Conservation (phyloP, 1,284 basidiomycete species). For the Mycena citricolor region DNA sequence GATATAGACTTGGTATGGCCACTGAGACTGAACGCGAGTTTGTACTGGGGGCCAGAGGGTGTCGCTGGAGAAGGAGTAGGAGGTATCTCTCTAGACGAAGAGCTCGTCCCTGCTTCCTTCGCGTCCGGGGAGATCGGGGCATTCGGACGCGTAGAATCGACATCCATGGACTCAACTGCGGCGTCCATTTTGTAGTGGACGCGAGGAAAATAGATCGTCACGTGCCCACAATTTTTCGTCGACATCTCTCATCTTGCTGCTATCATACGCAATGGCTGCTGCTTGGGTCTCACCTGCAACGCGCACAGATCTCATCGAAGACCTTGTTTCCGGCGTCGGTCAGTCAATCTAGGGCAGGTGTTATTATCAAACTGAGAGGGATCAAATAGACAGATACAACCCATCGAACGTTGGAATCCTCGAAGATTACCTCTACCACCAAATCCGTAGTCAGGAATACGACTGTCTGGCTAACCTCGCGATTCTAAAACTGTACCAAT, state of each 20-base stretch:
- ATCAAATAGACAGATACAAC: slow-evolving; percentile 84
- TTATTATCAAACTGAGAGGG: slow-evolving; percentile 2
- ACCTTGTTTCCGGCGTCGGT: slow-evolving; percentile 91
- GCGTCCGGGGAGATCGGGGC: slow-evolving; percentile 2
- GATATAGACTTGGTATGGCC: slow-evolving; percentile 76
- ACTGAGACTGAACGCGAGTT: slow-evolving; percentile 54
- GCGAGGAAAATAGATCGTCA: background rate
- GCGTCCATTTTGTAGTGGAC: background rate
- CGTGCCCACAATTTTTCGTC: background rate
- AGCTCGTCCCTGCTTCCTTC: slow-evolving; percentile 2
- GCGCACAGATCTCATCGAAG: slow-evolving; percentile 83
- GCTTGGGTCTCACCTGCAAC: slow-evolving; percentile 71
- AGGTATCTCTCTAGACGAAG: slow-evolving; percentile 4
- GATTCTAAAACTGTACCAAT: slow-evolving; percentile 65
- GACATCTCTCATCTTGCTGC: background rate
- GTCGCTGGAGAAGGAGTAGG: background rate
- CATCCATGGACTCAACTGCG: slow-evolving; percentile 18
- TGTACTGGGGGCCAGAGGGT: slow-evolving; percentile 35
- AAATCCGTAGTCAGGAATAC: slow-evolving; percentile 87
- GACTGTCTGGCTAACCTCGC: slow-evolving; percentile 88
- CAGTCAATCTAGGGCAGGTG: slow-evolving; percentile 31
- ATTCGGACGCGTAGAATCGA: slow-evolving; percentile 9
- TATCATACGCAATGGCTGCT: slow-evolving; percentile 44
- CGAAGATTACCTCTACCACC: slow-evolving; percentile 93
- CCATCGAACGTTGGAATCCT: slow-evolving; percentile 90